Conservation (phyloP, 2,329 filamentous ascomycete species). For the Tothia fuscella region DNA sequence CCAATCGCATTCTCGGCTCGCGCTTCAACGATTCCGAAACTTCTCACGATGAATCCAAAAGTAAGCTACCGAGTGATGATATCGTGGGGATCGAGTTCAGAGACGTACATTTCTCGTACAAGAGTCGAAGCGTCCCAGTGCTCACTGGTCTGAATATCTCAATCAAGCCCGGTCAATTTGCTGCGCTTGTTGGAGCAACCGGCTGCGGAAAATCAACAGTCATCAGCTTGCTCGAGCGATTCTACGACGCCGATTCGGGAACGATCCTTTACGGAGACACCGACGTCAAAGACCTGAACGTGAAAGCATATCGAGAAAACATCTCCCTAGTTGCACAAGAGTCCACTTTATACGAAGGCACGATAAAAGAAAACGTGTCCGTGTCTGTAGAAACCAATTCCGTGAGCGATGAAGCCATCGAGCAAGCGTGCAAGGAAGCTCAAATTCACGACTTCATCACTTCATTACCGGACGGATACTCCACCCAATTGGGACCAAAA, state of each 20-base stretch:
- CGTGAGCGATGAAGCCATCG: slow-evolving; percentile 20
- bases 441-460: slow-evolving; percentile 29
- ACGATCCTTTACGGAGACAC: slow-evolving; percentile 43
- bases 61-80: slow-evolving; percentile 11
- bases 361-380: slow-evolving; percentile 28
- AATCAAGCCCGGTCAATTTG: slow-evolving; percentile 50
- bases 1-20: slow-evolving; percentile 26
- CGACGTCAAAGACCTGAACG: slow-evolving; percentile 25
- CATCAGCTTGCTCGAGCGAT: slow-evolving; percentile 46
- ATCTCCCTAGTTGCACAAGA: slow-evolving; percentile 36
- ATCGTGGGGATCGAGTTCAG: slow-evolving; percentile 18
- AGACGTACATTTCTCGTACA: slow-evolving; percentile 16
- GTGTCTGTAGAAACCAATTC: slow-evolving; percentile 19
- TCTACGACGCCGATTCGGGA: slow-evolving; percentile 57
- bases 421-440: slow-evolving; percentile 23
- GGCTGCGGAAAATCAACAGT: slow-evolving; percentile 65
- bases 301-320: slow-evolving; percentile 27
- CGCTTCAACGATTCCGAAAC: slow-evolving; percentile 15
- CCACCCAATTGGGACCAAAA: slow-evolving; percentile 23
- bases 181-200: slow-evolving; percentile 56
- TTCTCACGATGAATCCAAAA: slow-evolving; percentile 11
- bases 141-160: slow-evolving; percentile 36
- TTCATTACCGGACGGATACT: slow-evolving; percentile 24
- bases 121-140: slow-evolving; percentile 20
- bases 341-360: slow-evolving; percentile 33